phyloP scores from a whole-genome alignment of 192 early-diverging fungal genomes.

The Coemansia reversa region DNA sequence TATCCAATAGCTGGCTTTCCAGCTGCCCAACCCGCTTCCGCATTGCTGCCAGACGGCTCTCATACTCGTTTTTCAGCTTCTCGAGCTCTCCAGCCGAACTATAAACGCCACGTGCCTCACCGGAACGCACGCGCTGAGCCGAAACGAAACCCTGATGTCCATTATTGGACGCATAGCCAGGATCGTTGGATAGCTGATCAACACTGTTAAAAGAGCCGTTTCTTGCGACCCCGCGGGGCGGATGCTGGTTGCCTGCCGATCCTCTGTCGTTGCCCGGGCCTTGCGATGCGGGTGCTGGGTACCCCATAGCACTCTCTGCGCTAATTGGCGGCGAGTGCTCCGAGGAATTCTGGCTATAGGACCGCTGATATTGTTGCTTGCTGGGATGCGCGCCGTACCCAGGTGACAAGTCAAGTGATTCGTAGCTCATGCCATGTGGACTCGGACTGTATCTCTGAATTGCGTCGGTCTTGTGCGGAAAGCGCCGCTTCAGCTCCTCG shows the following conservation, averaged over 20 bases:
- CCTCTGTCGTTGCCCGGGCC: slow-evolving; percentile 1
- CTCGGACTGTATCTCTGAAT: slow-evolving; percentile 13
- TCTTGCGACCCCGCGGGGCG: neutral
- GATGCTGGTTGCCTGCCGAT: neutral
- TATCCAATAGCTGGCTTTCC: slow-evolving; percentile 60
- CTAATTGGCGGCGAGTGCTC: slow-evolving; percentile 37
- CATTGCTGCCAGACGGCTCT: slow-evolving; percentile 60
- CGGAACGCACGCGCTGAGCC: slow-evolving; percentile 1
- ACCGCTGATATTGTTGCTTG: slow-evolving; percentile 19
- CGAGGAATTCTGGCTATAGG: slow-evolving; percentile 18
- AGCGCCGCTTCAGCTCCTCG: slow-evolving; percentile 60
- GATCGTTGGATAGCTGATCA: slow-evolving; percentile 27
- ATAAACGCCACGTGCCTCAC: slow-evolving; percentile 16
- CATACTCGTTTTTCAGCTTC: slow-evolving; percentile 61
- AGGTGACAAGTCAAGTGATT: slow-evolving; percentile 32
- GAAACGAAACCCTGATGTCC: slow-evolving; percentile 27
- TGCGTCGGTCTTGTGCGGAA: slow-evolving; percentile 44
- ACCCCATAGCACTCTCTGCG: slow-evolving; percentile 23
- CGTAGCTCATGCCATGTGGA: slow-evolving; percentile 30
- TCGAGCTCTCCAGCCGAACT: slow-evolving; percentile 43
- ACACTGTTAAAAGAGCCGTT: slow-evolving; percentile 24
- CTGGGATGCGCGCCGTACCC: slow-evolving; percentile 18
- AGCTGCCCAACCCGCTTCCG: slow-evolving; percentile 67
- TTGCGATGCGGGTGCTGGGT: slow-evolving; percentile 8
- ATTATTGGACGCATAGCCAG: slow-evolving; percentile 25